Evolutionary conservation across 164 flowering plant species (phyloP).

Genomic region (Stephania japonica): DNA sequence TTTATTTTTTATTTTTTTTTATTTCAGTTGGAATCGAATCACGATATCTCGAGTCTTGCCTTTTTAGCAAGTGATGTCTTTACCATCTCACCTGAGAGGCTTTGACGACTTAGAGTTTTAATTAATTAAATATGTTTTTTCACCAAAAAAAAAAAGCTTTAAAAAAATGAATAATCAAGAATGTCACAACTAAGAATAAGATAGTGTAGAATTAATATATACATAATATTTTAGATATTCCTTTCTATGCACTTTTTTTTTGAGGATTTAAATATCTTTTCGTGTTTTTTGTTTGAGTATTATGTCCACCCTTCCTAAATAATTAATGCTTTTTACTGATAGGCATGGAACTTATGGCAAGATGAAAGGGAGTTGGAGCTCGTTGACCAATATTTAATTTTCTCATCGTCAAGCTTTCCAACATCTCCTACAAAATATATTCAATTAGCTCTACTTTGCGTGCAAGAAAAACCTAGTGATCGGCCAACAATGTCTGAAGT

Average conservation of each 20-base stretch:
- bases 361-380: background rate
- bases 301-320: too few species aligned
- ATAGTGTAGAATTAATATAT: too few species aligned
- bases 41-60: too few species aligned
- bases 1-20: too few species aligned
- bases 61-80: too few species aligned
- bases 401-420: background rate
- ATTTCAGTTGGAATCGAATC: background rate
- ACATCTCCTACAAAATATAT: conserved; percentile 1
- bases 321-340: background rate
- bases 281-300: too few species aligned
- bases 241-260: background rate
- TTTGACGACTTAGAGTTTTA: too few species aligned
- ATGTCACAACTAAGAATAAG: too few species aligned
- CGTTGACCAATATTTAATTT: conserved; percentile 5
- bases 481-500: conserved; percentile 17
- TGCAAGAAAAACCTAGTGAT: conserved; percentile 9
- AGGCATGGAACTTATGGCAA: conserved; percentile 21
- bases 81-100: background rate
- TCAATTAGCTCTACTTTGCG: background rate
- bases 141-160: too few species aligned
- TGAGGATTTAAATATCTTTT: too few species aligned
- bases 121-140: too few species aligned
- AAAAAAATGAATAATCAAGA: too few species aligned
- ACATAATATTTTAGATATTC: background rate